Evolutionary conservation across 1,284 basidiomycete genomes (phyloP), one percentile per base, ranked within the genome.

Genomic region (Neotropicomus parvogracilis): DNA sequence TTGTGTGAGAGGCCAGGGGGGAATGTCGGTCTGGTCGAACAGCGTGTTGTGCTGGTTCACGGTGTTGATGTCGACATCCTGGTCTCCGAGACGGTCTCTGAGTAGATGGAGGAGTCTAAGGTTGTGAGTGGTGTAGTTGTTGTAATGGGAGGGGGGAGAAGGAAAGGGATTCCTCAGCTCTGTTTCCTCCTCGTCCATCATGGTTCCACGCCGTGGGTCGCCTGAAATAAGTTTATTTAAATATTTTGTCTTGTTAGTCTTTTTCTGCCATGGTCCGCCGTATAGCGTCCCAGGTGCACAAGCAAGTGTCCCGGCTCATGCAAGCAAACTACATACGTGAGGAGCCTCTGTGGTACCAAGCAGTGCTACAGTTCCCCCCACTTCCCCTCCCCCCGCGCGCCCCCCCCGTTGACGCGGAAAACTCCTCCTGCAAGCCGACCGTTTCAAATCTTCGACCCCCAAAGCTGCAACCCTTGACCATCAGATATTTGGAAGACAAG

Each of bases 321-420:
- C 80, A 83, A 43, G 81, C 81, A 40, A 75, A 81, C 44, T 81
- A 83, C 59, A 70, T 94, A 51, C 76, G 79, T 57, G 64, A 74
- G 19, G 82, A 86, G 57, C 95, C 95, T 39, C 78, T 80, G 46
- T 95, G 94, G 90, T 94, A 84, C 67, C 77, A 85, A 54, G 84
- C 95, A 17, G 89, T 95, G 40, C 79, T 93, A 36, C 80, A 88
- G 53, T 80, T 95, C 68, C 95, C 95, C 7, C 94, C 95, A 11
- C 78, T 91, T 34, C 81, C 88, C 29, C 79, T 94, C 36, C 91
- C 92, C 35, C 73, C 92, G 17, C 85, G 84, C 59, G 78, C 83
- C 48, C 79, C 87, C 47, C 75, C 81, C 29, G 79, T 77, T 56
- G 78, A 87, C 70, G 56, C 67, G 41, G 55, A 56, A 49, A 58